Evolutionary conservation across 768 basidiomycete genomes (phyloP), one percentile per base, ranked within the genome.

Genomic region (Calvatia gigantea): DNA sequence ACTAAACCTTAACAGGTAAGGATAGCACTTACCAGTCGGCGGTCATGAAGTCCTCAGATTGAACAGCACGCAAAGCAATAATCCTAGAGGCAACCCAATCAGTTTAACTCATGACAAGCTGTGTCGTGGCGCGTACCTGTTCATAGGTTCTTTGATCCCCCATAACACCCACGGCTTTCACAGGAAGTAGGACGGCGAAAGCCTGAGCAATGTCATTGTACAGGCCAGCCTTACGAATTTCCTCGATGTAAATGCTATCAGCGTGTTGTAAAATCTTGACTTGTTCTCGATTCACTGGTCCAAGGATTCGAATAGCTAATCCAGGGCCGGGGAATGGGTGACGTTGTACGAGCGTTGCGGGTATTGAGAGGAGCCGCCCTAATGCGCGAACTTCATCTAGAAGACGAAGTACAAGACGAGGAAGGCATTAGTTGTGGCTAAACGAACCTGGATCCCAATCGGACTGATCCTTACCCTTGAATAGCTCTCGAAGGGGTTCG

Each of bases 21-120:
- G 58, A 56, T 52, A 58, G 51, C 44, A 56, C 41, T 67, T 82
- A 94, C 96, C 96, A 98, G 69, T 98, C 96, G 32, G 97, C 97
- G 12, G 97, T 99, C 97, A 99, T 99, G 68, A 99, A 99, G 70
- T 99, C 97, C 68, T 98, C 96, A n/a, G 94, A 87, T 67, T 91
- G 88, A 7, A 98, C 96, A 2, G 97, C 97, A 48, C 97, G 84
- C 51, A 99, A 77, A 1, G 93, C 91, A 56, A 98, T 92, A 46
- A 99, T 95, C 85, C 89, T 62, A 35, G 25, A 12, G 33, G 50
- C 54, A 43, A 52, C 35, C 56, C 37, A 45, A 35, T 43, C 25
- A 32, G 41, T 44, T 37, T 53, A 54, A 17, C 12, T 49, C 31
- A 28, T 37, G 44, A 44, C 28, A 29, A 53, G 45, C 29, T 15